Evolutionary conservation across 495 filamentous ascomycete species (phyloP), one percentile per base, ranked within the genome.

Genomic region (Trichoderma asperelloides): DNA sequence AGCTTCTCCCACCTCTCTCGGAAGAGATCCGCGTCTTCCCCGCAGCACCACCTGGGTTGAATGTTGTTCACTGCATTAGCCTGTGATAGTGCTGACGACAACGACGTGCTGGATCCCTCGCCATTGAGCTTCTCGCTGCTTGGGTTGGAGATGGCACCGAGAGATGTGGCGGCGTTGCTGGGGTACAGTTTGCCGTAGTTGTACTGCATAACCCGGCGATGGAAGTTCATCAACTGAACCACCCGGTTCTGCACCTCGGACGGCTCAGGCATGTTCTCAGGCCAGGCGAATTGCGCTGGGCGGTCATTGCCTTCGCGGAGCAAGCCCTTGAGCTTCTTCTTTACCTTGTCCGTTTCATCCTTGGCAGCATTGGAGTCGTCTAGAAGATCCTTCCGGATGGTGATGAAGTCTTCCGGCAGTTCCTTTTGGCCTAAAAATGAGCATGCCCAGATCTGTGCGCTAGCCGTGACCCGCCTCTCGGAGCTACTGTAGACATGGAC

Each of bases 351-450:
- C 93, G 97, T 98, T 71, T 96, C 93, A 77, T 98, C 96, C 76
- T 98, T 98, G 65, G 95, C 95, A n/a, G 95, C 95, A 78, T 98
- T 98, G 1, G 92, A 96, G 73, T 98, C 95, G 75, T 98, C 95
- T 8, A 98, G 82, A 2, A 98, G 82, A 75, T 98, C 93, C 75
- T 98, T 98, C 55, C 95, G 86, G 67, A 98, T 85, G 63, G 87
- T 88, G 69, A 97, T 93, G 66, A 88, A 90, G 66, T 95, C 89
- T 51, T 90, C 85, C 0, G 91, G 87, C 18, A 96, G 77, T 55
- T 96, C 89, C 75, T 96, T 93, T 75, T 91, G 85, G 66, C 92
- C 88, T 64, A 97, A 83, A 75, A 98, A 98, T 47, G 91, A 89
- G 55, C 88, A 88, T 6, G 93, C 89, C 89, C 93, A 98, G 67